Evolutionary conservation across 352 stramenopile species (phyloP).

Genomic region (Phytophthora quininea): DNA sequence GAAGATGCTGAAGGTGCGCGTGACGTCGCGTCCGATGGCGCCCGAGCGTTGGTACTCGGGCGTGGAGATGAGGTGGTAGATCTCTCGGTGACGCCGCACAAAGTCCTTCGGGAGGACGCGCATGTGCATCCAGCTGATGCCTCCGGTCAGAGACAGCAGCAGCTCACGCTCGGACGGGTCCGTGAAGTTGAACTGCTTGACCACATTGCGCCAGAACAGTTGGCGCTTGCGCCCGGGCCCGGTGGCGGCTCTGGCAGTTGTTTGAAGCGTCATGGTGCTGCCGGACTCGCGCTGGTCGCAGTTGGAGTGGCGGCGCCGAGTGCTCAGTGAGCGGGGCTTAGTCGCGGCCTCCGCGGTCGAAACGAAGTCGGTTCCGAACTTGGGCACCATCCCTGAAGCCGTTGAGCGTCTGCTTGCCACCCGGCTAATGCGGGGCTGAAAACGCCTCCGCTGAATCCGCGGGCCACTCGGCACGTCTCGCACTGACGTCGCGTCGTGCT

Average conservation of each 20-base stretch:
- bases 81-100: slow-evolving; percentile 72
- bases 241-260: neutral
- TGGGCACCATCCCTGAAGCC: slow-evolving; percentile 24
- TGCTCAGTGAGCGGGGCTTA: neutral
- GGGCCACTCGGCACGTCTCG: slow-evolving; percentile 5
- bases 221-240: slow-evolving; percentile 45
- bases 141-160: slow-evolving; percentile 69
- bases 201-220: slow-evolving; percentile 79
- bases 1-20: slow-evolving; percentile 88
- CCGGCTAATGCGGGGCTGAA: neutral
- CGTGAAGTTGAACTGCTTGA: slow-evolving; percentile 86
- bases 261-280: slow-evolving; percentile 18
- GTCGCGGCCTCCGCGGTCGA: slow-evolving; percentile 1
- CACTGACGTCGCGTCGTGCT: slow-evolving; percentile 10
- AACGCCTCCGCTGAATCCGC: slow-evolving; percentile 15
- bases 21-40: slow-evolving; percentile 81
- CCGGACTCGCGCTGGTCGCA: slow-evolving; percentile 27
- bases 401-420: neutral
- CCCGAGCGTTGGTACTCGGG: slow-evolving; percentile 73
- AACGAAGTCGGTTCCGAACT: slow-evolving; percentile 13
- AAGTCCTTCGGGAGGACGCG: slow-evolving; percentile 53
- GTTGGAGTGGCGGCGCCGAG: slow-evolving; percentile 24
- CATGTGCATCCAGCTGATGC: slow-evolving; percentile 73
- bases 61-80: slow-evolving; percentile 77
- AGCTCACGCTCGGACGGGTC: slow-evolving; percentile 63